These are phyloP conservation scores for Fusarium fracticaudum DNA, from an alignment of 2,329 filamentous ascomycete genomes.

Conservation along the genomic window DNA sequence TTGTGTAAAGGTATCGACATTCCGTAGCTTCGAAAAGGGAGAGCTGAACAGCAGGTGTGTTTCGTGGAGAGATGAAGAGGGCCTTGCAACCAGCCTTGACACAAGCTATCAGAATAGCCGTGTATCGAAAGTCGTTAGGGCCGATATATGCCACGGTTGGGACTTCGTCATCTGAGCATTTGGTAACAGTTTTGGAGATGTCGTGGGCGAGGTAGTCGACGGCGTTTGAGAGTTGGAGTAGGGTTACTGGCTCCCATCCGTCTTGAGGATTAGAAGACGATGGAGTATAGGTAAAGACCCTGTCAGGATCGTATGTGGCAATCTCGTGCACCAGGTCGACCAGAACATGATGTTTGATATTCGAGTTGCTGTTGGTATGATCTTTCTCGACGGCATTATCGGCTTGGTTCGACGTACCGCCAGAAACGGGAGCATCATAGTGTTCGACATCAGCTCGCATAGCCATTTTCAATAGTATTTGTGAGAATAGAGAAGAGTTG, in stretches of 20 bases:
- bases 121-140: background rate
- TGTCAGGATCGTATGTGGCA: background rate
- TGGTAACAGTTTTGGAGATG: background rate
- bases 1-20: background rate
- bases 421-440: background rate
- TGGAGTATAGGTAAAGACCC: background rate
- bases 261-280: background rate
- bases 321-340: background rate
- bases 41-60: background rate
- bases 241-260: background rate
- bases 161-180: background rate
- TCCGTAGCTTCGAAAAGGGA: background rate
- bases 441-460: background rate
- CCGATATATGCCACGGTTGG: constrained; percentile 2
- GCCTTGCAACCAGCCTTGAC: background rate
- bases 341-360: background rate
- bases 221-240: background rate
- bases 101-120: background rate
- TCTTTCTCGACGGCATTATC: background rate
- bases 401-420: accelerated
- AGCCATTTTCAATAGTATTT: accelerated
- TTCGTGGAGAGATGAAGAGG: background rate
- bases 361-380: background rate
- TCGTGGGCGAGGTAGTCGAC: constrained; percentile 2
- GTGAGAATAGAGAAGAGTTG: background rate